These are phyloP conservation scores for Pythium rhizo-oryzae DNA, from an alignment of 352 stramenopile species.

Conservation along the genomic window DNA sequence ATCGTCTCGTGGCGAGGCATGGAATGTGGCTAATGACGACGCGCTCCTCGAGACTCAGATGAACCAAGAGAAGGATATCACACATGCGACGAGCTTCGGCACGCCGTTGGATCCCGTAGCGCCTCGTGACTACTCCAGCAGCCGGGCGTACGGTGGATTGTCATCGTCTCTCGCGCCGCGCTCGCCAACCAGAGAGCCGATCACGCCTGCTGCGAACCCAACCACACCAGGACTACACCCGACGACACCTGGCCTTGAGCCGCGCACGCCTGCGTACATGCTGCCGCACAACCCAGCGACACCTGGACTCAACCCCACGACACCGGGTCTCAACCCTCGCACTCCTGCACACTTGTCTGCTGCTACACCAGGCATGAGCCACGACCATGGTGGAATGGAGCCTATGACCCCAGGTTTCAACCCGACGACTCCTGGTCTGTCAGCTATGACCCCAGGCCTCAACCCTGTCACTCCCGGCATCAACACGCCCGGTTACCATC, in stretches of 20 bases:
- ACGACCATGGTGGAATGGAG: constrained; percentile 76
- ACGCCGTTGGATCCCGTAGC: constrained; percentile 78
- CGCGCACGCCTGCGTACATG: constrained; percentile 77
- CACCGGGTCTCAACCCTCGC: constrained; percentile 72
- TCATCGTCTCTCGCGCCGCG: constrained; percentile 58
- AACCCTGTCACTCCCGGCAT: constrained; percentile 83
- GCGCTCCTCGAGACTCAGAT: constrained; percentile 84
- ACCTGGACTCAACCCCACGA: constrained; percentile 80
- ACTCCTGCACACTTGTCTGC: constrained; percentile 74
- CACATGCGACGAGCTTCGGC: constrained; percentile 85
- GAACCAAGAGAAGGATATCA: constrained; percentile 91
- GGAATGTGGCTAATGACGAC: constrained; percentile 89
- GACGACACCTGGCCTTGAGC: constrained; percentile 79
- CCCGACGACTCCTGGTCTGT: constrained; percentile 79
- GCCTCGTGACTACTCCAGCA: constrained; percentile 63
- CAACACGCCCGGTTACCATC: constrained; percentile 81
- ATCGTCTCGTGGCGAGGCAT: constrained; percentile 75
- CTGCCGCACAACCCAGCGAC: constrained; percentile 80
- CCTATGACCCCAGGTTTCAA: constrained; percentile 90
- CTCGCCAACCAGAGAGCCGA: constrained; percentile 68
- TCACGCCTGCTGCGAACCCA: constrained; percentile 71
- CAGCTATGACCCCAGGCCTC: constrained; percentile 77
- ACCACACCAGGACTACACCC: constrained; percentile 82
- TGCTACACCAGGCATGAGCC: constrained; percentile 69
- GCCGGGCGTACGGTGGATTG: constrained; percentile 52